Percentiles rank a stretch among this genome's conserved stretches.
phyloP scores from a whole-genome alignment of 2,329 filamentous ascomycete species.

The Fusarium transvaalense region DNA sequence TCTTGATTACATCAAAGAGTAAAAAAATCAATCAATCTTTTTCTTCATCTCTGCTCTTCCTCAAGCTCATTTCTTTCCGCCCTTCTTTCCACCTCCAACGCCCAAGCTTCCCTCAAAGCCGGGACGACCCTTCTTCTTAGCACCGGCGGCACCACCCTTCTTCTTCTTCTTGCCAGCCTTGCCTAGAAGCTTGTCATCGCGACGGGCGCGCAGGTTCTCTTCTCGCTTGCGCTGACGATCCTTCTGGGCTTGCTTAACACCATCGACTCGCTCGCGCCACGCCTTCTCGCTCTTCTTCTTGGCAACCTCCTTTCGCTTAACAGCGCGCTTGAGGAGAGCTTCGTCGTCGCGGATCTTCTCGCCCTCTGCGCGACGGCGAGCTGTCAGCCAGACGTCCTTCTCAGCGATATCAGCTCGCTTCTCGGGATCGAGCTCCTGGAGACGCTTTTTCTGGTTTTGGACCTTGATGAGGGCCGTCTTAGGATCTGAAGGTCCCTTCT shows the following conservation, averaged over 20 bases:
- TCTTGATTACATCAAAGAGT: constrained; percentile 37
- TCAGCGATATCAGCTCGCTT: constrained; percentile 90
- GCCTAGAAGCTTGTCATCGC: constrained; percentile 76
- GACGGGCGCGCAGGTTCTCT: constrained; percentile 79
- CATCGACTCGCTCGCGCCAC: constrained; percentile 80
- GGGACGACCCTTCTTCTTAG: constrained; percentile 65
- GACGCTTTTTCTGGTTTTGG: constrained; percentile 85
- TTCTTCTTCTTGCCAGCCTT: constrained; percentile 71
- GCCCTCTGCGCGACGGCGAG: constrained; percentile 88
- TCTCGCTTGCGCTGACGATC: constrained; percentile 86
- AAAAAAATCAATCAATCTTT: constrained; percentile 31
- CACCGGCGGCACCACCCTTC: constrained; percentile 46
- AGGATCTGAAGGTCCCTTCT: constrained; percentile 85
- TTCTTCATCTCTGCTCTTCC: constrained; percentile 14
- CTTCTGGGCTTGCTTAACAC: constrained; percentile 80
- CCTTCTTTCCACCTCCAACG: constrained; percentile 64
- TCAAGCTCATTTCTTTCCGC: constrained; percentile 59
- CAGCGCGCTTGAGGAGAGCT: constrained; percentile 87
- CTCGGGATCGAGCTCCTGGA: constrained; percentile 79
- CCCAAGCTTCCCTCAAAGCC: constrained; percentile 79
- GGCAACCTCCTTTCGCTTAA: constrained; percentile 90
- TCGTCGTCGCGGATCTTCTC: constrained; percentile 91
- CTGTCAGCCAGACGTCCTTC: constrained; percentile 94
- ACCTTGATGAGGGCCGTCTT: constrained; percentile 87
- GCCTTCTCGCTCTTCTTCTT: constrained; percentile 95